Percentiles rank a stretch among this genome's conserved stretches.
Conservation (phyloP, 306 rosid genomes). For the Gillenia trifoliata region DNA sequence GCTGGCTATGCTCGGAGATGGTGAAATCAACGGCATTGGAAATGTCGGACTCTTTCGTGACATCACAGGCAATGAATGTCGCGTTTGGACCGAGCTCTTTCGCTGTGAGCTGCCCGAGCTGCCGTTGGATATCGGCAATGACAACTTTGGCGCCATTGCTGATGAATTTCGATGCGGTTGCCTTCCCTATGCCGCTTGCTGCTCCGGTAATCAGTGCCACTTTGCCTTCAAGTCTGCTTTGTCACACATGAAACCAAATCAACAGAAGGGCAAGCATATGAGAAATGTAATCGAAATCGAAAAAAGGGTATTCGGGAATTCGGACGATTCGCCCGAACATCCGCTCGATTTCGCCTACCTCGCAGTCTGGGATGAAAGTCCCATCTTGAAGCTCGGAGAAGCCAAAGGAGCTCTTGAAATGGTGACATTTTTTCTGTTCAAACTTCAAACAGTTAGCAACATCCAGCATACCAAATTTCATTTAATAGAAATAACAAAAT, state of each 20-base stretch:
- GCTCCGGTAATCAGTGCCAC: constrained; percentile 95
- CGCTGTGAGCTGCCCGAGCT: constrained; percentile 59
- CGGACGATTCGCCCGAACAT: background rate
- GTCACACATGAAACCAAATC: background rate
- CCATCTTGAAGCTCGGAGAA: constrained; percentile 44
- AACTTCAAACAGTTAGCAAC: constrained; percentile 15
- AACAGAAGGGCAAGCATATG: background rate
- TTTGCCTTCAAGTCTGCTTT: constrained; percentile 64
- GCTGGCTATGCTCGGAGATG: constrained; percentile 44
- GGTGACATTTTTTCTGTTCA: constrained; percentile 28
- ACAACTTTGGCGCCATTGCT: constrained; percentile 85
- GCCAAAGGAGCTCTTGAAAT: constrained; percentile 28
- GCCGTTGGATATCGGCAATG: constrained; percentile 65
- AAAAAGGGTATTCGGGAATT: background rate
- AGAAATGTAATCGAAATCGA: background rate
- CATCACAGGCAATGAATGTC: constrained; percentile 63
- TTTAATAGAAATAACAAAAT: background rate
- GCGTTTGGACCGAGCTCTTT: constrained; percentile 68
- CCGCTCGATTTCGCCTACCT: background rate
- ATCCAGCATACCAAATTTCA: background rate
- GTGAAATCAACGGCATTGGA: constrained; percentile 76
- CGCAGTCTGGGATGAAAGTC: constrained; percentile 35
- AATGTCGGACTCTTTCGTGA: constrained; percentile 62
- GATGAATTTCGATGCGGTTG: constrained; percentile 62
- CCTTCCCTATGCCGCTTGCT: constrained; percentile 90